Base-by-base conservation (phyloP, 73 alveolate species). In the Paramecium sonneborni region DNA sequence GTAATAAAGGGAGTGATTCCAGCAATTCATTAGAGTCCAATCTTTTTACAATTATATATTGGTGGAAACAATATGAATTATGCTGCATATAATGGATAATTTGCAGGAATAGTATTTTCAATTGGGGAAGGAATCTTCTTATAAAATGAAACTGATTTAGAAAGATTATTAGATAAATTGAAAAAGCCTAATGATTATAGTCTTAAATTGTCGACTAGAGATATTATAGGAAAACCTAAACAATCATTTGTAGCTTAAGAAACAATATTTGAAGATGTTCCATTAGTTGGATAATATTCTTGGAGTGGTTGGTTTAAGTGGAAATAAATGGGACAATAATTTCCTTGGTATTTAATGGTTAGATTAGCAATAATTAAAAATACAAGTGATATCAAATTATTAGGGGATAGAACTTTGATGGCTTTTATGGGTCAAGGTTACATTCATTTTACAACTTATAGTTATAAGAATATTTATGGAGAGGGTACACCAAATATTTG, bases 261-360 rank as follows among this genome's bases (percentile, higher is more conserved):
- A 21, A 79, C 6, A 6, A 46, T 79, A 30, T 30, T 79, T 43
- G 90, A 79, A 14, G 90, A 44, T 39, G 37, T 39, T 21, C 41
- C 39, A 43, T 43, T 79, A 12, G 74, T 46, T 43, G 55, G 76
- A 20, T n/a, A 79, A 79, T 79, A 79, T 44, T 32, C 90, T 39
- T 79, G 74, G 70, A 79, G 90, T 79, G 90, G 90, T 43, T 79
- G 90, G 90, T 79, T 79, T 26, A 79, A 79, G 41, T 79, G 90
- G 90, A 41, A 32, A 79, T 28, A 38, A 44, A 23, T 39, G 32
- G 90, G 58, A 23, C 12, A 39, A 7, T 24, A 79, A 79, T 43
- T 37, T 23, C 76, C 69, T 20, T 79, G 90, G 90, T 39, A 79
- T 43, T 23, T 79, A 23, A 79, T 79, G 90, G 74, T 79, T 11